These are phyloP conservation scores for Trapa incisa DNA, from an alignment of 345 rosid genomes.

Conservation along the genomic window DNA sequence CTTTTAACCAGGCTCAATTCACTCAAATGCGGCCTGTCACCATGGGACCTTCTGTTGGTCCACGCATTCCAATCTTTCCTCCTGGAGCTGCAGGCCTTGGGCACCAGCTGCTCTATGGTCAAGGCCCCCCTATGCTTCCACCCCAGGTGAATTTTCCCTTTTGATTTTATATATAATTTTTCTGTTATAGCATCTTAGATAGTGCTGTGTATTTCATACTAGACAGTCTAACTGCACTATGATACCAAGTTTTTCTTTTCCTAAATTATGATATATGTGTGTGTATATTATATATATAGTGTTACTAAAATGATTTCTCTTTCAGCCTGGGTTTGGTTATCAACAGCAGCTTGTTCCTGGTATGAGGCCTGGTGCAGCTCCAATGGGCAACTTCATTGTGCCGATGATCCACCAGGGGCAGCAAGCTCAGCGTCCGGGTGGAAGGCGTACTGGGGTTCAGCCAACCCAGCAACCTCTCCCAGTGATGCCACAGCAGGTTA, in stretches of 20 bases:
- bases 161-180: not conserved
- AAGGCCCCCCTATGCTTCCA: slow-evolving; percentile 71
- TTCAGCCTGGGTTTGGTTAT: slow-evolving; percentile 79
- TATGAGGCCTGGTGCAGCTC: slow-evolving; percentile 72
- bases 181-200: not conserved
- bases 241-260: too few species aligned
- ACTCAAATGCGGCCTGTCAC: slow-evolving; percentile 73
- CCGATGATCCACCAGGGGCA: slow-evolving; percentile 92
- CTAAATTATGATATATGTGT: too few species aligned
- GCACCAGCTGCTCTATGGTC: slow-evolving; percentile 79
- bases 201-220: not conserved
- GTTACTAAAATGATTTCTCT: slow-evolving; percentile 5
- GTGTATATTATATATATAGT: not conserved
- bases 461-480: slow-evolving; percentile 73
- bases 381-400: slow-evolving; percentile 66
- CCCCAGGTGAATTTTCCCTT: slow-evolving; percentile 37
- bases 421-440: slow-evolving; percentile 80
- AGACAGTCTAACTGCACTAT: too few species aligned
- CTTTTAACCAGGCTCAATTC: slow-evolving; percentile 59
- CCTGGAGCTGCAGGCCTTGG: slow-evolving; percentile 72
- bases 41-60: slow-evolving; percentile 63
- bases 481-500: slow-evolving; percentile 77
- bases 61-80: slow-evolving; percentile 78
- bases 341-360: slow-evolving; percentile 95
- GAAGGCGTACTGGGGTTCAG: slow-evolving; percentile 56